These are phyloP conservation scores for Dioscorea cayenensis DNA, from an alignment of 116 monocot genomes.

Conservation along the genomic window DNA sequence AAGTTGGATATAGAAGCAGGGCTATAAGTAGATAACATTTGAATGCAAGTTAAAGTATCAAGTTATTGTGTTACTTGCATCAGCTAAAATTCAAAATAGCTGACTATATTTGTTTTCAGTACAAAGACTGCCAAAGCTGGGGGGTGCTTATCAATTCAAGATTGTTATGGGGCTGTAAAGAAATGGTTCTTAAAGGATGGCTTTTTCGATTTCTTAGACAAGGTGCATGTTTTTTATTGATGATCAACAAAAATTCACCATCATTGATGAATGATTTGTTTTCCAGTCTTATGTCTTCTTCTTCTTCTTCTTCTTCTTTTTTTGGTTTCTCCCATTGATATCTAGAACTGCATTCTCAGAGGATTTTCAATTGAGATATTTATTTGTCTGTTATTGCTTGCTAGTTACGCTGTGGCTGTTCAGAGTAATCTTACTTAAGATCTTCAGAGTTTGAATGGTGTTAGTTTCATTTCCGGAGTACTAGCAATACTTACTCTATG, in stretches of 20 bases:
- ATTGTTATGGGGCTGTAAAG: conserved; percentile 35
- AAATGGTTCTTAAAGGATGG: conserved; percentile 60
- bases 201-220: conserved; percentile 68
- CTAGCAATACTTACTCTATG: background rate
- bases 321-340: no score
- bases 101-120: conserved; percentile 20
- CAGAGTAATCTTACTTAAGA: no score
- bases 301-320: no score
- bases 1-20: background rate
- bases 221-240: conserved; percentile 35
- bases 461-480: no score
- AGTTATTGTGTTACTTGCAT: background rate
- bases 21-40: background rate
- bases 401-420: no score
- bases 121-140: conserved; percentile 32
- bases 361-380: no score
- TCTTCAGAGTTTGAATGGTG: no score
- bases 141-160: conserved; percentile 64
- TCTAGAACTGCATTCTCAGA: no score
- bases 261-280: background rate
- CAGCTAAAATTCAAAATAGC: background rate
- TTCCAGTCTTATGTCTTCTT: no score
- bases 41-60: background rate
- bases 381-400: no score
- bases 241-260: background rate